Conservation (phyloP, 2,329 filamentous ascomycete genomes). For the Colletotrichum endophyticum region DNA sequence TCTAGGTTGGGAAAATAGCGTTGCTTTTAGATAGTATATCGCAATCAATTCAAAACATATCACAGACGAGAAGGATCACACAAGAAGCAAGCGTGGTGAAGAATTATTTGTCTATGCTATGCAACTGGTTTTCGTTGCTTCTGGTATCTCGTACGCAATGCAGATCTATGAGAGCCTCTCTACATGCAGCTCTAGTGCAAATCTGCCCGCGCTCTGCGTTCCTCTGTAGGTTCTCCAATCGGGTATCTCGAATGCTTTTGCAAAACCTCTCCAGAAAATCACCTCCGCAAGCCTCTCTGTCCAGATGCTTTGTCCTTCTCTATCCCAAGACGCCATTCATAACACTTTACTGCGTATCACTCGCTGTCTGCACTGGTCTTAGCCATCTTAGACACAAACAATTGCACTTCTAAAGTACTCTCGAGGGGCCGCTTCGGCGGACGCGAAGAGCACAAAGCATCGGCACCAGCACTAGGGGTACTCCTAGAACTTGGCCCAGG, state of each 20-base stretch:
- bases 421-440: not conserved
- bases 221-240: not conserved
- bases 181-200: not conserved
- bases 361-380: not conserved
- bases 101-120: not conserved
- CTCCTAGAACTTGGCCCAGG: not conserved
- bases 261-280: not conserved
- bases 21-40: not conserved
- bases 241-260: not conserved
- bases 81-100: not conserved
- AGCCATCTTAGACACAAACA: not conserved
- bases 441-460: not conserved
- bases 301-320: not conserved
- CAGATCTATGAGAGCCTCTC: not conserved
- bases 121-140: not conserved
- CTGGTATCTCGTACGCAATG: not conserved
- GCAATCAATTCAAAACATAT: not conserved
- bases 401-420: not conserved
- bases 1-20: not conserved
- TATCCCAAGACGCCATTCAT: not conserved
- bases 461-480: not conserved
- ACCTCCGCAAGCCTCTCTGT: not conserved
- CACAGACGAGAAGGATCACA: not conserved
- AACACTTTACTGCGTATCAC: not conserved
- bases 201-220: not conserved